Percentiles rank a stretch among this genome's conserved stretches.
phyloP scores from a whole-genome alignment of 768 basidiomycete species.

The Rhodosporidiobolus sp. region DNA sequence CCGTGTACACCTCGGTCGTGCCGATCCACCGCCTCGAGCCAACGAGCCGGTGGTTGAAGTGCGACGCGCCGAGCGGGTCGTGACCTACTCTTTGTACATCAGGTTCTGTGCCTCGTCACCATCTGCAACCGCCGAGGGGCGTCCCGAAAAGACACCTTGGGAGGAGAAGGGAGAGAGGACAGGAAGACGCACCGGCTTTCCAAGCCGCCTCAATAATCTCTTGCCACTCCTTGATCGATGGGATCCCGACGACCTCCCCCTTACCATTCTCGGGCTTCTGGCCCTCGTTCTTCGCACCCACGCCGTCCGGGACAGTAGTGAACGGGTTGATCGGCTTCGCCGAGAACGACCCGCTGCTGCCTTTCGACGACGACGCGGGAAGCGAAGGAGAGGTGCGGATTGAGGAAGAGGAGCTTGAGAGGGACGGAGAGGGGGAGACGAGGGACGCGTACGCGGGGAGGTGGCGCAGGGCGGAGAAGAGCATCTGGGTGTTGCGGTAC shows the following conservation, averaged over 20 bases:
- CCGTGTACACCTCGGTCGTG: slow-evolving; percentile 42
- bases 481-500: slow-evolving; percentile 41
- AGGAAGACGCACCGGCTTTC: slow-evolving; percentile 13
- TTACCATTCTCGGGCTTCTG: too few species aligned
- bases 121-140: background rate
- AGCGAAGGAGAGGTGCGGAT: too few species aligned
- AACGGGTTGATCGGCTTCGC: too few species aligned
- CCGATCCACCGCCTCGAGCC: slow-evolving; percentile 42
- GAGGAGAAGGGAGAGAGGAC: background rate
- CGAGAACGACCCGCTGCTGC: too few species aligned
- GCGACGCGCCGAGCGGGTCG: slow-evolving; percentile 35
- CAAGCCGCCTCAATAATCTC: slow-evolving; percentile 38
- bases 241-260: too few species aligned
- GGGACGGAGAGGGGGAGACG: background rate
- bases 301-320: too few species aligned
- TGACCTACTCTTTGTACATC: slow-evolving; percentile 14
- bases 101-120: background rate
- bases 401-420: background rate
- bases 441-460: slow-evolving; percentile 9
- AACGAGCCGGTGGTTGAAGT: slow-evolving; percentile 38
- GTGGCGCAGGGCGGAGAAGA: slow-evolving; percentile 35
- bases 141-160: background rate
- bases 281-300: too few species aligned
- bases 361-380: too few species aligned
- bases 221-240: slow-evolving; percentile 40